These are phyloP conservation scores for Fusarium subglutinans DNA, from an alignment of 2,329 filamentous ascomycete genomes.

Conservation along the genomic window DNA sequence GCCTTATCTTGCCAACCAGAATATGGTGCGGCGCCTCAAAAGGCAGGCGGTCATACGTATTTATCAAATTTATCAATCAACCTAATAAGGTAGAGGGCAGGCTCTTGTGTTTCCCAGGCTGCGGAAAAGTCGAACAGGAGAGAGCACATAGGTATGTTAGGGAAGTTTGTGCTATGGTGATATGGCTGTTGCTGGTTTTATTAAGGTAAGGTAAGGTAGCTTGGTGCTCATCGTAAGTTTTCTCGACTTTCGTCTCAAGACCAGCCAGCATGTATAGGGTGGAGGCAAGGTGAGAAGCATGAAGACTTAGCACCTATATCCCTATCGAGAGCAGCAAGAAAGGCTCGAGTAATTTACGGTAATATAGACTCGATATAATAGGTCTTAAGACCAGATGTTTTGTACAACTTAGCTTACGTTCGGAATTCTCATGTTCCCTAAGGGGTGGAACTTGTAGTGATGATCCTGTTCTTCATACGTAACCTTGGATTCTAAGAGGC, in stretches of 20 bases:
- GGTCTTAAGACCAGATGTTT: neutral
- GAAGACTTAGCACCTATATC: neutral
- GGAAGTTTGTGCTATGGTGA: no score
- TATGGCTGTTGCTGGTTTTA: neutral
- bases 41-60: constrained; percentile 39
- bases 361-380: neutral
- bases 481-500: neutral
- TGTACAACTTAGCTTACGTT: neutral
- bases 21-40: neutral
- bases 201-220: no score
- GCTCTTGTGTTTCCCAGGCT: neutral
- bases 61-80: neutral
- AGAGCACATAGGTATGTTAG: neutral
- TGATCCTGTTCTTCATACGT: neutral
- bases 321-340: neutral
- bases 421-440: neutral
- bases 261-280: neutral
- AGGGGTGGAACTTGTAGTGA: neutral
- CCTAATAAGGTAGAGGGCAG: neutral
- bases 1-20: neutral
- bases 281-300: neutral
- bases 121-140: neutral
- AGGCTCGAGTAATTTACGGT: neutral
- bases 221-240: neutral
- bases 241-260: neutral